Conservation (phyloP, 202 grass and related monocot species). For the Schoenoplectus tabernaemontani region DNA sequence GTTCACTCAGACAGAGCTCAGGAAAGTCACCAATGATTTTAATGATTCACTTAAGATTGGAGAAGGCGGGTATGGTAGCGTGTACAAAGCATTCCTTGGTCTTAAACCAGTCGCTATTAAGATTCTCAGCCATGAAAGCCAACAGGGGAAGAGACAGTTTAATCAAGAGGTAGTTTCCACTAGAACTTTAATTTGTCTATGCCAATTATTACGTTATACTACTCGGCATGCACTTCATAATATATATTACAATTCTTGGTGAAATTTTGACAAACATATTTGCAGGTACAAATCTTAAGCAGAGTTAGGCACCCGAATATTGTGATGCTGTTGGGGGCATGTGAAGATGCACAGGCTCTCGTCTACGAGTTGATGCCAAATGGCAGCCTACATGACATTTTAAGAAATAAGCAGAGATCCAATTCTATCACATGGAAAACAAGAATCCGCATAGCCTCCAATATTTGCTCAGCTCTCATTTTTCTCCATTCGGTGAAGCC, state of each 20-base stretch:
- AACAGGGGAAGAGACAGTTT: too few species aligned
- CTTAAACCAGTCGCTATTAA: too few species aligned
- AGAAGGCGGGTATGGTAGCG: conserved; percentile 18
- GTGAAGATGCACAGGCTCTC: neutral
- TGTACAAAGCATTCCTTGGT: neutral
- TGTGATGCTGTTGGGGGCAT: neutral
- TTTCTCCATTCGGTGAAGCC: neutral
- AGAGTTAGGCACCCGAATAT: neutral
- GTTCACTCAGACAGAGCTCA: neutral
- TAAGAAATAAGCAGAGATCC: too few species aligned
- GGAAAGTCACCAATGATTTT: neutral
- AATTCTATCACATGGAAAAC: neutral
- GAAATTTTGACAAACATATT: neutral
- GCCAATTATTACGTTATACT: neutral
- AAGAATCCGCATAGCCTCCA: neutral
- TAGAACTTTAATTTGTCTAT: neutral
- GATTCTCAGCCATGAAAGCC: too few species aligned
- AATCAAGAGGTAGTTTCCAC: neutral
- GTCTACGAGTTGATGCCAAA: neutral
- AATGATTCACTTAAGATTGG: neutral
- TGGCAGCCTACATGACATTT: neutral
- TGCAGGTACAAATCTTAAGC: neutral
- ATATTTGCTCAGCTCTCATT: neutral
- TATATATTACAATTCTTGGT: neutral
- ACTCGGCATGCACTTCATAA: neutral